A percentile compares a stretch with the other conserved stretches of the same genome.
Evolutionary conservation across 2,329 filamentous ascomycete species (phyloP).

Genomic region (Arthrobotrys iridis): DNA sequence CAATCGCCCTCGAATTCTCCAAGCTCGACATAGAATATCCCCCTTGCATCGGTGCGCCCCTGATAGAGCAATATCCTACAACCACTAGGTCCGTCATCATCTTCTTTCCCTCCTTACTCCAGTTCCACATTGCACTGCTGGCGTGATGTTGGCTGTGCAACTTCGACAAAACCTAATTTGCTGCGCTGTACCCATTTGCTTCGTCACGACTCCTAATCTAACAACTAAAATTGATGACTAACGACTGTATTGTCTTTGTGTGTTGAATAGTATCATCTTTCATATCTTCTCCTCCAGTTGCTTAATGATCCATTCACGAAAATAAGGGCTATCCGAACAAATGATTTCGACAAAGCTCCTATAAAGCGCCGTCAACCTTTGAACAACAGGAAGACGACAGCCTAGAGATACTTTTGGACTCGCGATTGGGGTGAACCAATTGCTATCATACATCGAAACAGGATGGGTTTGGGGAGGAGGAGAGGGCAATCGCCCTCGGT

Average conservation of each 20-base stretch:
- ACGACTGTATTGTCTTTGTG: slow-evolving; percentile 28
- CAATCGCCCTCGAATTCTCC: slow-evolving; percentile 40
- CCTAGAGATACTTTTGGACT: neutral
- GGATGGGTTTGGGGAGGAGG: slow-evolving; percentile 47
- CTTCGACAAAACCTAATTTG: slow-evolving; percentile 19
- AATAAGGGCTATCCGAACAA: slow-evolving; percentile 28
- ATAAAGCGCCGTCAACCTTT: slow-evolving; percentile 12
- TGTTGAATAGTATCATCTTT: slow-evolving; percentile 25
- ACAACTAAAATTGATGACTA: slow-evolving; percentile 40
- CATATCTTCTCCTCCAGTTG: neutral
- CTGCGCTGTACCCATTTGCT: neutral
- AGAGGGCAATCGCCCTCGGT: slow-evolving; percentile 42
- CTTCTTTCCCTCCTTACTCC: slow-evolving; percentile 7
- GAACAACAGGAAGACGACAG: slow-evolving; percentile 8
- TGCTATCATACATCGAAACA: slow-evolving; percentile 15
- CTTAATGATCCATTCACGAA: slow-evolving; percentile 49
- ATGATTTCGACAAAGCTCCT: slow-evolving; percentile 39
- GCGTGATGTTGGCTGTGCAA: slow-evolving; percentile 34
- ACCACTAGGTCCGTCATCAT: slow-evolving; percentile 15
- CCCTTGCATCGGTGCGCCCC: slow-evolving; percentile 37
- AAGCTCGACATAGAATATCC: slow-evolving; percentile 14
- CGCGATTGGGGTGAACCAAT: slow-evolving; percentile 37
- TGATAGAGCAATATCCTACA: slow-evolving; percentile 46
- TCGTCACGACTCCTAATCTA: slow-evolving; percentile 6
- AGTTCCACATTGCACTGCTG: slow-evolving; percentile 9